Percentiles rank a stretch among this genome's conserved stretches.
Conservation (phyloP, 1,139 yeast species). For the Zygosaccharomyces pseudobailii region DNA sequence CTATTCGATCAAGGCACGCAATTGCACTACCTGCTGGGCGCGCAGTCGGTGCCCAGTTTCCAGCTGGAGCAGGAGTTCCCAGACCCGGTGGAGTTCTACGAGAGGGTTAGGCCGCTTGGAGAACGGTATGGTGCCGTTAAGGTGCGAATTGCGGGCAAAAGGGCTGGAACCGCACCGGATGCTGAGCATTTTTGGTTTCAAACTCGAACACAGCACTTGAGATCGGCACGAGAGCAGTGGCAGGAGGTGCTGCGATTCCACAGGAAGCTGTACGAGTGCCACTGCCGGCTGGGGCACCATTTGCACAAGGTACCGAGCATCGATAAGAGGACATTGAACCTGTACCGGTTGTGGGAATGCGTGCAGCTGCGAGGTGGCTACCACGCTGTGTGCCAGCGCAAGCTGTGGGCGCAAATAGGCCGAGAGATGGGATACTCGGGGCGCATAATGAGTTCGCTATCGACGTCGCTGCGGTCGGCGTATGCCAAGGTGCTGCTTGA, state of each 20-base stretch:
- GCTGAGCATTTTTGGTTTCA: conserved; percentile 54
- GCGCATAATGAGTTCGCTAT: conserved; percentile 62
- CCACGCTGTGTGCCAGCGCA: conserved; percentile 48
- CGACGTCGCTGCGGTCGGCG: conserved; percentile 61
- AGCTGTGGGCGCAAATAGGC: conserved; percentile 64
- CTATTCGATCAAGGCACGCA: conserved; percentile 17
- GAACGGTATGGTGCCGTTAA: conserved; percentile 64
- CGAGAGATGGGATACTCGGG: conserved; percentile 74
- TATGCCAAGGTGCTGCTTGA: conserved; percentile 39
- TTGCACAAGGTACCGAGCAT: conserved; percentile 45
- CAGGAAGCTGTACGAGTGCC: conserved; percentile 34
- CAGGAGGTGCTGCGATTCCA: conserved; percentile 36
- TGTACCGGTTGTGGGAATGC: conserved; percentile 47
- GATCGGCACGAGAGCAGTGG: conserved; percentile 35
- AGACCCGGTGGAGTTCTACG: conserved; percentile 51
- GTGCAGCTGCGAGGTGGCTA: conserved; percentile 59
- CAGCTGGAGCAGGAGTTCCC: conserved; percentile 43
- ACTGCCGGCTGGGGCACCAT: conserved; percentile 19
- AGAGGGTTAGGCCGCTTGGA: conserved; percentile 45
- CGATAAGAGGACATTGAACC: conserved; percentile 53
- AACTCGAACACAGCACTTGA: conserved; percentile 49
- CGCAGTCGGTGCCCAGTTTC: conserved; percentile 41
- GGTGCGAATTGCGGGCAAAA: conserved; percentile 31
- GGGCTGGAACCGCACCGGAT: conserved; percentile 36
- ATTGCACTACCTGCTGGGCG: conserved; percentile 15